Base-by-base conservation (phyloP, 2,329 filamentous ascomycete species). In the Pseudopyricularia javanii region DNA sequence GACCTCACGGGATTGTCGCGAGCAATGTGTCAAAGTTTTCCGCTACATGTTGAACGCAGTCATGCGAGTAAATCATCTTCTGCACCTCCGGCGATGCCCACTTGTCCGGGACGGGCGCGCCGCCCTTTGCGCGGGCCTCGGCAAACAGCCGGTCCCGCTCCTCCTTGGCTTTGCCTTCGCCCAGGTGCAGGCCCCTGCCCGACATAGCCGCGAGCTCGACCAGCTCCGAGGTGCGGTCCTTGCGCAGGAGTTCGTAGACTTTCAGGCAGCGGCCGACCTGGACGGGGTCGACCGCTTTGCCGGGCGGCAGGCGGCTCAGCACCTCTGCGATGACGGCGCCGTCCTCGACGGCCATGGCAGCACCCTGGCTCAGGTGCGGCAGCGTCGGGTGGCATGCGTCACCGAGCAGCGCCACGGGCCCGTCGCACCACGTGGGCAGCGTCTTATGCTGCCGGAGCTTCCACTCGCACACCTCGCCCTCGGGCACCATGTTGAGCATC, bases 1-100 rank as follows among this genome's bases (percentile, higher is more conserved):
- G n/a, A n/a, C 17, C 22, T 50, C 49, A 53, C 59, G 55, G 55
- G 34, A 68, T 53, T 30, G 58, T 63, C 30, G 62, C 63, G 57
- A 67, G 78, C 37, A 79, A 57, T 60, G 71, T 66, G 11, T 74
- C 70, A 62, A 80, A 82, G 54, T 68, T 67, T 45, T 79, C 74
- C 50, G 66, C 64, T 0, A 79, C 74, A 53, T 79, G 74, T 59
- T 71, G 66, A 50, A 78, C 71, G 60, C 80, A 82, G 64, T 85
- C 81, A 60, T 82, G 73, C 11, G 76, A 74, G 64, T 85, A 85
- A 55, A 85, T 78, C 73, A 78, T 76, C 64, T 76, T 74, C 66
- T 86, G 82, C 43, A 85, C 79, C 60, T 85, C 82, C 9, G 81
- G 80, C 64, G 83, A 83, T 3, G 80, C 80, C 83, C 83, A 86